A percentile compares a stretch with the other conserved stretches of the same genome.
phyloP scores from a whole-genome alignment of 345 rosid species.

The Rubroshorea leprosula region DNA sequence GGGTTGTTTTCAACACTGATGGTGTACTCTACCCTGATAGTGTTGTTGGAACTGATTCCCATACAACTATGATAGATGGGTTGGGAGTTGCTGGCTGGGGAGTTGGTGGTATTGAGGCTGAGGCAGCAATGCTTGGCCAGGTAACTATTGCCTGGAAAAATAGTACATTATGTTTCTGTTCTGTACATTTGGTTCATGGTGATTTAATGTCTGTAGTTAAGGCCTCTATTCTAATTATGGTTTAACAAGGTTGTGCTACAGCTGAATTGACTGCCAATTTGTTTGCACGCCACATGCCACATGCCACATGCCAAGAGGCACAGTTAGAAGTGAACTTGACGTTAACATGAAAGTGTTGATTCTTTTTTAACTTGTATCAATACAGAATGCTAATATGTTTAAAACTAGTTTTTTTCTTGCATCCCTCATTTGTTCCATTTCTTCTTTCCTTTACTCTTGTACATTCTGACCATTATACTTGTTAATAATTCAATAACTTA shows the following conservation, averaged over 20 bases:
- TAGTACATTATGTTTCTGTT: background rate
- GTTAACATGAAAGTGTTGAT: background rate
- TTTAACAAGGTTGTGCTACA: background rate
- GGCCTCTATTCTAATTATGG: background rate
- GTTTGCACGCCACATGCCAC: no score
- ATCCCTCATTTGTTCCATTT: no score
- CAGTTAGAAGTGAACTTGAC: background rate
- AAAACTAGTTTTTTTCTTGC: background rate
- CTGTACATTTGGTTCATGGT: background rate
- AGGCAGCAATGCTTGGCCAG: constrained; percentile 99
- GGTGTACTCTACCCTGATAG: constrained; percentile 89
- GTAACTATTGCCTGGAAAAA: constrained; percentile 30
- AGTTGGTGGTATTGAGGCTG: constrained; percentile 99
- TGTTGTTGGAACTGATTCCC: constrained; percentile 98
- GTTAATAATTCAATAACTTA: no score
- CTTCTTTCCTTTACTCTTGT: no score
- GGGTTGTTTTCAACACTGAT: constrained; percentile 87
- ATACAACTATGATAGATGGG: constrained; percentile 99
- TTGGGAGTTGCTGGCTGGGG: constrained; percentile 99
- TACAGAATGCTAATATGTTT: background rate
- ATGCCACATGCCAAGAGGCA: no score
- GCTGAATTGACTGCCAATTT: no score
- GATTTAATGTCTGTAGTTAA: background rate
- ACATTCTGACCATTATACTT: background rate
- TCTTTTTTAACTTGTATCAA: no score